Conservation (phyloP, 2,329 filamentous ascomycete genomes). For the Xylaria arbuscula region DNA sequence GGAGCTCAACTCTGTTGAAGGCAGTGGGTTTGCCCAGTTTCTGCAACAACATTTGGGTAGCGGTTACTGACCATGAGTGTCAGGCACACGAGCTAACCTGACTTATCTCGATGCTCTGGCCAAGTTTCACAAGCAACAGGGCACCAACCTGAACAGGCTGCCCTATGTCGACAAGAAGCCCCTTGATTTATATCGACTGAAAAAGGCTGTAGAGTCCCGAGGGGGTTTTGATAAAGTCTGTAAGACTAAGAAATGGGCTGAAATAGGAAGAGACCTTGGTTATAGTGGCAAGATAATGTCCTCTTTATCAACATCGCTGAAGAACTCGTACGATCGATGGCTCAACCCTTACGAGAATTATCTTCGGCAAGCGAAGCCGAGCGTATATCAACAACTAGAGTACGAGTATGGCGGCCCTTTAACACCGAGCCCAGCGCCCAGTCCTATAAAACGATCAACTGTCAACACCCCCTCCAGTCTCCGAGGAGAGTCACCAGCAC, state of each 20-base stretch:
- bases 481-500: constrained; percentile 74
- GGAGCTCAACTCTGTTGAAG: constrained; percentile 97
- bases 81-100: constrained; percentile 92
- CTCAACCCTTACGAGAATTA: constrained; percentile 97
- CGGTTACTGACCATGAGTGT: constrained; percentile 21
- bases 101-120: constrained; percentile 94
- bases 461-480: constrained; percentile 69
- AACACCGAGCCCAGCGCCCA: constrained; percentile 77
- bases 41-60: neutral
- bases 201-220: constrained; percentile 94
- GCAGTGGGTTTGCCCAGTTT: constrained; percentile 71
- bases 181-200: constrained; percentile 92
- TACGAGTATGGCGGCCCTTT: constrained; percentile 92
- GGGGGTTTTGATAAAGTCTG: constrained; percentile 97
- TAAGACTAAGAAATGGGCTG: constrained; percentile 98
- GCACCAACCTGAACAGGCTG: constrained; percentile 90
- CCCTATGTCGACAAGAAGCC: constrained; percentile 98
- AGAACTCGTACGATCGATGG: constrained; percentile 98
- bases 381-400: constrained; percentile 95
- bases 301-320: constrained; percentile 94
- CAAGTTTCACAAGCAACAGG: constrained; percentile 97
- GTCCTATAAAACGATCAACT: constrained; percentile 74
- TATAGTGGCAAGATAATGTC: constrained; percentile 99
- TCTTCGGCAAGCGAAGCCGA: constrained; percentile 87
- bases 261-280: constrained; percentile 94